Conservation (phyloP, 805 yeast genomes). For the Wickerhamomyces subpelliculosus region DNA sequence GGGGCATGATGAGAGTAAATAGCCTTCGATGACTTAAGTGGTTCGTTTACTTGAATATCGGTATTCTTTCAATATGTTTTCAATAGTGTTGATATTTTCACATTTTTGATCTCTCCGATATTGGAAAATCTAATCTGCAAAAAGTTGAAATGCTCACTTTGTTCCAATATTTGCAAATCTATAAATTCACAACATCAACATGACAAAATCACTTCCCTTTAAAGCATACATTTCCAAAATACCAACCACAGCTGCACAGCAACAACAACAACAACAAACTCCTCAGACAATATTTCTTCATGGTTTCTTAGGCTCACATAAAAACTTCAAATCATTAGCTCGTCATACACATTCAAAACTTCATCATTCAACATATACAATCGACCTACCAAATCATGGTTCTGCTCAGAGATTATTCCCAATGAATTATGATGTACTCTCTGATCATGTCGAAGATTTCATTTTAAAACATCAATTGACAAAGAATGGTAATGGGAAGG, state of each 20-base stretch:
- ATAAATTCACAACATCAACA: too few species aligned
- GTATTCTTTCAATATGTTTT: too few species aligned
- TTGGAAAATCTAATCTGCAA: too few species aligned
- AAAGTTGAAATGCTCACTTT: too few species aligned
- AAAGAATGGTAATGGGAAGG: slow-evolving; percentile 17
- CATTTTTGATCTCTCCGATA: too few species aligned
- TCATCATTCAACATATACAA: slow-evolving; percentile 29
- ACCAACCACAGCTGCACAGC: too few species aligned
- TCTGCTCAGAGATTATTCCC: slow-evolving; percentile 36
- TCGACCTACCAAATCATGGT: slow-evolving; percentile 56
- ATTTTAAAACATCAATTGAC: slow-evolving; percentile 12
- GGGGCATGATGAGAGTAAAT: slow-evolving; percentile 11
- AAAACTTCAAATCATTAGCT: slow-evolving; percentile 35
- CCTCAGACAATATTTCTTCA: slow-evolving; percentile 45
- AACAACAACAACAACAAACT: too few species aligned
- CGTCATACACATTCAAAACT: slow-evolving; percentile 26
- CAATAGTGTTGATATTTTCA: too few species aligned
- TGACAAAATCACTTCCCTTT: too few species aligned
- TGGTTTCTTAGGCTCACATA: slow-evolving; percentile 47
- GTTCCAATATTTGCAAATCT: too few species aligned
- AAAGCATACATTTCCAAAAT: too few species aligned
- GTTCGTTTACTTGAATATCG: not conserved
- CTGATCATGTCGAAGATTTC: slow-evolving; percentile 11
- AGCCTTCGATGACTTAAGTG: not conserved
- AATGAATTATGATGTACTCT: slow-evolving; percentile 25